phyloP scores from a whole-genome alignment of 1,139 yeast species.

The Kodamaea ohmeri region DNA sequence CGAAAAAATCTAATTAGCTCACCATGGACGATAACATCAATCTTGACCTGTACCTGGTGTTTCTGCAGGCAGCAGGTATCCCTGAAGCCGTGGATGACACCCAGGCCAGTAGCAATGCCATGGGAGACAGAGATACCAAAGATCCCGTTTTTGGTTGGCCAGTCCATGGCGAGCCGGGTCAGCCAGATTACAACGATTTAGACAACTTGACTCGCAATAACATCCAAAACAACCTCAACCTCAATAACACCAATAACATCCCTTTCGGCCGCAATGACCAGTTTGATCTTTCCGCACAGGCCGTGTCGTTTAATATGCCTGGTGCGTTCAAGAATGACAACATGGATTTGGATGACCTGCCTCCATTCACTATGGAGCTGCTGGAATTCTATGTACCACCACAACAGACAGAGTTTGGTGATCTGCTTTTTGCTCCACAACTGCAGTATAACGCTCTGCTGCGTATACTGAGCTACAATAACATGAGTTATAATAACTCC shows the following conservation, averaged over 20 bases:
- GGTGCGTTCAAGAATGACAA: slow-evolving; percentile 32
- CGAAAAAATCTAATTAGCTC: slow-evolving; percentile 3
- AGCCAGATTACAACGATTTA: slow-evolving; percentile 1
- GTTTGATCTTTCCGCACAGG: slow-evolving; percentile 8
- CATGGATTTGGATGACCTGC: slow-evolving; percentile 42
- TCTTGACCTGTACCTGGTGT: slow-evolving; percentile 8
- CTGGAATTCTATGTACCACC: slow-evolving; percentile 1
- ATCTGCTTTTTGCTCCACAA: slow-evolving; percentile 1
- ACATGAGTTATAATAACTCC: too few species aligned
- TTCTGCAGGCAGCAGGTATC: slow-evolving; percentile 1
- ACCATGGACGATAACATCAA: slow-evolving; percentile 11
- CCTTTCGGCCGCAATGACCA: too few species aligned
- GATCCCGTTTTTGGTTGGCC: not conserved
- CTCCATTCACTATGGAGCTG: slow-evolving; percentile 37
- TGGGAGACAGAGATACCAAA: not conserved
- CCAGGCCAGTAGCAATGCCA: not conserved
- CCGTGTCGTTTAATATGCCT: slow-evolving; percentile 26
- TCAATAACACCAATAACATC: too few species aligned
- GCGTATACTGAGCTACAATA: slow-evolving; percentile 13
- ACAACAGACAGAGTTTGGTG: not conserved
- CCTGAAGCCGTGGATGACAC: not conserved
- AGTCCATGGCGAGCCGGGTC: not conserved
- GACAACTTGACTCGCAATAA: too few species aligned
- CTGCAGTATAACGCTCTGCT: slow-evolving; percentile 12
- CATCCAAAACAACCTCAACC: too few species aligned